phyloP scores from a whole-genome alignment of 2,329 filamentous ascomycete species.

The Monilinia fructigena region DNA sequence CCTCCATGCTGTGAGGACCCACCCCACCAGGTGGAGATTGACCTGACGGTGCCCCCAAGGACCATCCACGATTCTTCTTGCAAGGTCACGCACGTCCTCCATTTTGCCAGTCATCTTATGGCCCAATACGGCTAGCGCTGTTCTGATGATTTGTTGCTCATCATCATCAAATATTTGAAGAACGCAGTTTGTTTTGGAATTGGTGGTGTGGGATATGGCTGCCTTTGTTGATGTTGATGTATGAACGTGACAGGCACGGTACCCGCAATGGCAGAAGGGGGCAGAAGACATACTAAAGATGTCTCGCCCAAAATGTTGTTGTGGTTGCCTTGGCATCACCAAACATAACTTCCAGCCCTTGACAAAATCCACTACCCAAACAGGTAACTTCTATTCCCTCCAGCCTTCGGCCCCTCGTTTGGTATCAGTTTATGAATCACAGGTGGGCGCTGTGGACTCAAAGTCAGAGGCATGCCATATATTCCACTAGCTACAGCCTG shows the following conservation, averaged over 20 bases:
- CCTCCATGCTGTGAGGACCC: conserved; percentile 46
- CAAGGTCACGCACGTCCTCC: conserved; percentile 61
- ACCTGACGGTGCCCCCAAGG: conserved; percentile 48
- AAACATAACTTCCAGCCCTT: conserved; percentile 81
- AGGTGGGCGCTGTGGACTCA: conserved; percentile 54
- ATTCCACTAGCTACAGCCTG: conserved; percentile 51
- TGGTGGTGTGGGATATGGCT: conserved; percentile 44
- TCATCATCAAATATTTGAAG: conserved; percentile 76
- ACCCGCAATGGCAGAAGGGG: conserved; percentile 57
- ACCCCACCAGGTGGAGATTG: conserved; percentile 47
- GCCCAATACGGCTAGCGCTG: conserved; percentile 63
- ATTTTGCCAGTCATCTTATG: conserved; percentile 64
- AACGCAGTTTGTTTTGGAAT: conserved; percentile 50
- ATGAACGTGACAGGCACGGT: conserved; percentile 60
- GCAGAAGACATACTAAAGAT: conserved; percentile 61
- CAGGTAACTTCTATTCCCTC: conserved; percentile 87
- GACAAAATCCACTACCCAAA: conserved; percentile 76
- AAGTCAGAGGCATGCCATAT: conserved; percentile 51
- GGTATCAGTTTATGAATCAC: conserved; percentile 83
- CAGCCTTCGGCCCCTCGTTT: conserved; percentile 74
- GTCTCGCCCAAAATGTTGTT: conserved; percentile 63
- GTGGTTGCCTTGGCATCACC: conserved; percentile 65
- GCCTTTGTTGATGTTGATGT: conserved; percentile 48
- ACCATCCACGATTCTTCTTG: conserved; percentile 58
- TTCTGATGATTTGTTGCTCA: conserved; percentile 66